Percentiles rank a stretch among this genome's conserved stretches.
Conservation (phyloP, 2,329 filamentous ascomycete species). For the Parastagonospora avenae region DNA sequence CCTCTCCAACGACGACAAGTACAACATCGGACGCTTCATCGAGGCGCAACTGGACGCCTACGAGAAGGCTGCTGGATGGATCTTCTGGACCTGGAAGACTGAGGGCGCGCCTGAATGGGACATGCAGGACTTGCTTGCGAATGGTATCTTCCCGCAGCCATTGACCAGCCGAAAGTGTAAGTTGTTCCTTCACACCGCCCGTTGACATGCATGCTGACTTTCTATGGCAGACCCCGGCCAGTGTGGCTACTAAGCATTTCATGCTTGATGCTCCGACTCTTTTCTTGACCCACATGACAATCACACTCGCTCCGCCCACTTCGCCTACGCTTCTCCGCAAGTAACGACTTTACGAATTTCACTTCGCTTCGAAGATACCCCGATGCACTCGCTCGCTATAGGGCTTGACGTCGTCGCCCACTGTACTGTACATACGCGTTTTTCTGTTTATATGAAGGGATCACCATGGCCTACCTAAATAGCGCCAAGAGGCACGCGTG, state of each 20-base stretch:
- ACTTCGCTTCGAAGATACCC: constrained; percentile 32
- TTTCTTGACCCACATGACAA: constrained; percentile 2
- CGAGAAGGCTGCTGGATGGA: constrained; percentile 56
- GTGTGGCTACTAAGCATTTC: constrained; percentile 32
- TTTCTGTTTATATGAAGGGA: constrained; percentile 3
- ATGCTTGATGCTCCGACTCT: constrained; percentile 8
- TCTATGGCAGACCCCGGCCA: constrained; percentile 39
- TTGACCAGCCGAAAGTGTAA: constrained; percentile 47
- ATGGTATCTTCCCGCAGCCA: constrained; percentile 57
- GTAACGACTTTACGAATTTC: constrained; percentile 28
- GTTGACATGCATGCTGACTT: constrained; percentile 19
- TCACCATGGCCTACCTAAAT: background rate
- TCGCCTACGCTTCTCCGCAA: constrained; percentile 4
- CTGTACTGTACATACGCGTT: constrained; percentile 5
- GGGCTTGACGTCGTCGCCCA: constrained; percentile 6
- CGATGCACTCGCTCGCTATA: constrained; percentile 25
- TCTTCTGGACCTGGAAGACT: constrained; percentile 59
- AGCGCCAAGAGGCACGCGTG: background rate
- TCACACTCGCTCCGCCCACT: constrained; percentile 20
- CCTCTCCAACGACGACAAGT: constrained; percentile 49
- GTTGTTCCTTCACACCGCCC: constrained; percentile 12
- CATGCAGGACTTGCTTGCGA: constrained; percentile 51
- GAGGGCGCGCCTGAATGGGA: constrained; percentile 57
- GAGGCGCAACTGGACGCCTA: constrained; percentile 55
- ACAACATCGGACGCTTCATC: constrained; percentile 52